phyloP scores from a whole-genome alignment of 768 basidiomycete species.

The Crucibulum laeve region DNA sequence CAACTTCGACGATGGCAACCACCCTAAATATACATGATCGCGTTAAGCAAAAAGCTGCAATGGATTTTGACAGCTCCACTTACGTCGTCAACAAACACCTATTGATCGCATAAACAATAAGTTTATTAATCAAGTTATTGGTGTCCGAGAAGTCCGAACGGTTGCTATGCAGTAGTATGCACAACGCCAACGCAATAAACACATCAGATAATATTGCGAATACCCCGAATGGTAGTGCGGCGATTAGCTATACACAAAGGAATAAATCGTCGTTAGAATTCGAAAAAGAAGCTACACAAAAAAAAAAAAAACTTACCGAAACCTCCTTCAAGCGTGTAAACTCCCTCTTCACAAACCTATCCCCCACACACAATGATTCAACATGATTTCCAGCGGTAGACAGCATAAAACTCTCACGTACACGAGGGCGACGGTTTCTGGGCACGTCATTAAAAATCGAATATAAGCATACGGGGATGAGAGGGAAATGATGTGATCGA shows the following conservation, averaged over 20 bases:
- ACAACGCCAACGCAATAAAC: slow-evolving; percentile 37
- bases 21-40: slow-evolving; percentile 20
- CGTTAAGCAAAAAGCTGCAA: not conserved
- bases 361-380: not conserved
- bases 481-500: not conserved
- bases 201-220: slow-evolving; percentile 43
- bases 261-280: not conserved
- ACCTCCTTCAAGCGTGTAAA: slow-evolving; percentile 30
- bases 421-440: slow-evolving; percentile 35
- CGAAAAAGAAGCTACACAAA: not conserved
- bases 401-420: slow-evolving; percentile 11
- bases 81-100: slow-evolving; percentile 50
- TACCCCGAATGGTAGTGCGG: slow-evolving; percentile 40
- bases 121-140: slow-evolving; percentile 36
- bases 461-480: not conserved
- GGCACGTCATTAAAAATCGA: not conserved
- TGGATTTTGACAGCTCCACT: slow-evolving; percentile 17
- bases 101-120: slow-evolving; percentile 46
- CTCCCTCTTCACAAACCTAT: slow-evolving; percentile 34
- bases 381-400: not conserved
- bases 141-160: slow-evolving; percentile 36
- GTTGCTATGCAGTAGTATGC: slow-evolving; percentile 34
- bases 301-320: slow-evolving; percentile 20
- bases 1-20: slow-evolving; percentile 32
- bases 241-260: slow-evolving; percentile 19